Evolutionary conservation across 805 yeast genomes (phyloP), one percentile per base, ranked within the genome.

Genomic region (Kluyveromyces aestuarii): DNA sequence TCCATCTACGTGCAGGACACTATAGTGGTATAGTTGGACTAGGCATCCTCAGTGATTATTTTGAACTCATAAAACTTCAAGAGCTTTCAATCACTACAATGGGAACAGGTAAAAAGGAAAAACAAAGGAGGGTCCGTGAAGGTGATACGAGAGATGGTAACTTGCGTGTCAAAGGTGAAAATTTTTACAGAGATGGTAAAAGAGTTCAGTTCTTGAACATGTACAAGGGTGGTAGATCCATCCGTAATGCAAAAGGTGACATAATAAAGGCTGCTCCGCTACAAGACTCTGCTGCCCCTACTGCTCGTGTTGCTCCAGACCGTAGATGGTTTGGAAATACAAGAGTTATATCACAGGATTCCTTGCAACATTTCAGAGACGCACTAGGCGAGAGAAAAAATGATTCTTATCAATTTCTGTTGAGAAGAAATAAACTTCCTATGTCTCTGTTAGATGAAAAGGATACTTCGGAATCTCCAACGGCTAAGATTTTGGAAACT

Each of bases 281-380:
- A 50, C 99, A 91, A 66, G 82, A 86, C 56, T 81, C 88, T 4
- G 90, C 88, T 53, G 75, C 86, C 27, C 98, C 98, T 13, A 80
- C 74, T 54, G 98, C 98, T 1, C 76, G 99, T 52, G 95, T 91
- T 41, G 96, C 87, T 63, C 98, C 99, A 7, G 91, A 91, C 67
- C 80, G 96, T 67, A 80, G 95, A 63, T 91, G 98, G 99, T 93
- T 93, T 64, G 96, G 96, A 44, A 93, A 89, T 69, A 88, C 99
- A 13, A 80, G 99, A 63, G 99, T 91, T 39, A 91, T 91, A 62
- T 91, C 97, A 5, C 99, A 91, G 67, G 96, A 93, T 73, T 96
- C 98, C 1, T 73, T 91, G 60, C 74, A 84, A 27, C 98, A 93
- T 71, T 91, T 91, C 72, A 77, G 99, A 66, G 93, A 87, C 56